Evolutionary conservation across 148 eudicot genomes (phyloP), one percentile per base, ranked within the genome.

Genomic region (Fallopia convolvulus): DNA sequence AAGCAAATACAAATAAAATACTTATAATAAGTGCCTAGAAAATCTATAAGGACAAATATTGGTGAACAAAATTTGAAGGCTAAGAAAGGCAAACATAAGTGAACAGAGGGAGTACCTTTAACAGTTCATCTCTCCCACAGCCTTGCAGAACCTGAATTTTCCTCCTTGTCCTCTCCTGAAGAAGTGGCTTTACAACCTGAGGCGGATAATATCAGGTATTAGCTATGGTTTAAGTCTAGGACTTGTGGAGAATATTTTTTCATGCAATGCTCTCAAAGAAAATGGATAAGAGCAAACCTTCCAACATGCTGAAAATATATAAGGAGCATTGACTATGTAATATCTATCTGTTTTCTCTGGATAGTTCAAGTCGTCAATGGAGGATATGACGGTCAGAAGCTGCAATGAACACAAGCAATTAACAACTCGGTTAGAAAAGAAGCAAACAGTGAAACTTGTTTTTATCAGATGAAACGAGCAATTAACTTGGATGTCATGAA

Each of bases 281-380:
- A 44, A 74, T 3, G 82, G 71, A 41, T 56, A 41, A 61, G 47
- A 81, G 36, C 82, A 6, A 78, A 95, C 99, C 99, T 91, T 95
- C 99, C 98, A 95, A 85, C 99, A 95, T 21, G 97, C 97, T 66
- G 99, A 93, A 85, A 95, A 95, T 83, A 95, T 91, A 76, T 93
- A 95, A 17, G 99, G 99, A 49, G 94, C 97, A 80, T 95, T 95
- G 60, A 91, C 99, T 53, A 95, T 90, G 85, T 77, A 95, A 86
- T 95, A 95, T 48, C 93, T 89, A 70, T 90, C 97, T n/a, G 99
- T 90, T 88, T 95, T 95, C 90, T 95, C 99, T 18, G 99, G 99
- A 87, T 95, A 95, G 88, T 95, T 95, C 74, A 95, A 80, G 87
- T 95, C 99, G 81, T 95, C 99, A 40, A 95, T 93, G 36, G 88